Evolutionary conservation across 2,329 filamentous ascomycete species (phyloP).

Genomic region (Sclerotinia subarctica): DNA sequence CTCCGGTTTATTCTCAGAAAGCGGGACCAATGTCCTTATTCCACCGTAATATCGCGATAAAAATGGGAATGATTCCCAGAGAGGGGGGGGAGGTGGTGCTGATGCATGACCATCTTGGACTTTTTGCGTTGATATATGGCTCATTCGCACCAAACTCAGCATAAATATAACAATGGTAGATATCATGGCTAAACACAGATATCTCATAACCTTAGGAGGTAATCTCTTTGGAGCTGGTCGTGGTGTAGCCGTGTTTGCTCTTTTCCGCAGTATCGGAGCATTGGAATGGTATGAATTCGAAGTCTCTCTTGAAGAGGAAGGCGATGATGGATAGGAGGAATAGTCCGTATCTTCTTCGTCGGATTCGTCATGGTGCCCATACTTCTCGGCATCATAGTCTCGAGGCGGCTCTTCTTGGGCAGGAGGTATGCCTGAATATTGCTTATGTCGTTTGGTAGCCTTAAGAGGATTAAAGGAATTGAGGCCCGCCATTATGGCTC

Average conservation of each 20-base stretch:
- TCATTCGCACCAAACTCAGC: constrained; percentile 68
- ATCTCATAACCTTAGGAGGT: constrained; percentile 71
- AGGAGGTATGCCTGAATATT: constrained; percentile 27
- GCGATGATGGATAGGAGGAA: constrained; percentile 37
- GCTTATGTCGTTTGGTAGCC: constrained; percentile 34
- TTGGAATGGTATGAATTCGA: constrained; percentile 35
- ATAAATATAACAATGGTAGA: constrained; percentile 73
- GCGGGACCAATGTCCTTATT: constrained; percentile 65
- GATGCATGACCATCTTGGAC: constrained; percentile 57
- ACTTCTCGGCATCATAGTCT: constrained; percentile 36
- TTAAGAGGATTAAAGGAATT: constrained; percentile 46
- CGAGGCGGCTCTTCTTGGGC: constrained; percentile 20
- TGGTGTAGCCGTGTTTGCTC: constrained; percentile 25
- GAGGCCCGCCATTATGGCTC: constrained; percentile 46
- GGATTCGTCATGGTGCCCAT: constrained; percentile 40
- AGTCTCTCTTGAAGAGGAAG: constrained; percentile 35
- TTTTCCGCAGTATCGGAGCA: constrained; percentile 36
- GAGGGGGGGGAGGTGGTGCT: constrained; percentile 56
- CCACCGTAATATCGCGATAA: constrained; percentile 88
- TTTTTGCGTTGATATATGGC: constrained; percentile 64
- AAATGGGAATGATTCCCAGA: constrained; percentile 86
- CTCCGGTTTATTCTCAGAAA: constrained; percentile 69
- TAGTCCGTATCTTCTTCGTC: constrained; percentile 46
- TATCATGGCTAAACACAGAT: constrained; percentile 70
- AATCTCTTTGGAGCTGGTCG: constrained; percentile 41